Evolutionary conservation across 176 grass and related monocot species (phyloP), one percentile per base, ranked within the genome.

Genomic region (Poa annua): DNA sequence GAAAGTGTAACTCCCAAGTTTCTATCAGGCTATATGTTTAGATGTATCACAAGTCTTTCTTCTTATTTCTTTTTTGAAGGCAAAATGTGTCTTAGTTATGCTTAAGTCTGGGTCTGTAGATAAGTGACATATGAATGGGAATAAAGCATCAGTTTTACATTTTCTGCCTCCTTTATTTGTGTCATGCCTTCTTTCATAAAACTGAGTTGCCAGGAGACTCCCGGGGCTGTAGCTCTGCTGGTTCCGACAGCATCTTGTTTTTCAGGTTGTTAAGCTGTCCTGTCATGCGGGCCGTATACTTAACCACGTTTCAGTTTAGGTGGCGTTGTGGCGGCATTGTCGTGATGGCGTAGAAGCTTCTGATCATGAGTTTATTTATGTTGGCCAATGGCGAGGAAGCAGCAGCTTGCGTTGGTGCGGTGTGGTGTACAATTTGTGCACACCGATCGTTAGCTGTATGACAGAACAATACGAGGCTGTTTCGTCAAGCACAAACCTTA

Each of bases 1-100:
- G 72, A 36, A 91, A 85, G 66, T 88, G 86, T 83, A 88, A 55
- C 20, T 81, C 51, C 75, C 61, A 74, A 60, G 32, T 32, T 34
- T 83, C 41, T 57, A 8, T 80, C 71, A 21, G 60, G 26, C 32
- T 71, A 26, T 88, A 38, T 79, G 26, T 66, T 21, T 72, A 72
- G 69, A 70, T 11, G 42, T 26, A 15, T 72, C 69, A 24, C 42
- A 26, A 49, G 42, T 25, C 42, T 45, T 45, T 45, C 25, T 71
- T 71, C 12, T 44, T 24, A 2, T 45, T 72, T 72, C 42, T 26
- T 29, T 72, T 72, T 72, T 26, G 21, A 72, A 48, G 69, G 14
- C 24, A 32, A 32, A 73, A 32, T 57, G 76, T 55, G 29, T 78
- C 84, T 59, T 11, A 5, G 24, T 50, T 50, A 39, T 41, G 9